Evolutionary conservation across 768 basidiomycete genomes (phyloP), one percentile per base, ranked within the genome.

Genomic region (Leccinellum albellum): DNA sequence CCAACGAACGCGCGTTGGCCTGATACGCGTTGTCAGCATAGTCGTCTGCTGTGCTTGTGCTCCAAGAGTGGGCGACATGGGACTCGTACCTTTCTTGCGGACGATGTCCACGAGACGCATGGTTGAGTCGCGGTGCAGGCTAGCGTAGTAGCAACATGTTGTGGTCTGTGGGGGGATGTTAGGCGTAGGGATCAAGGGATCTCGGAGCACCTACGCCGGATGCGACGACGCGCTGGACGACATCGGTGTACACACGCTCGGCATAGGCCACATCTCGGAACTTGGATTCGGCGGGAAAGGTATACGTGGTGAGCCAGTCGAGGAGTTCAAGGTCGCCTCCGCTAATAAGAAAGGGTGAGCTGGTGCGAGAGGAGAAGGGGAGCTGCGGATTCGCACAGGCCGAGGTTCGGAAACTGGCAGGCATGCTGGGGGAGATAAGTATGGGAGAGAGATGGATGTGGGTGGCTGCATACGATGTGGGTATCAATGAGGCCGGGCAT

Each of bases 401-500:
- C 77, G 8, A 78, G 62, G 61, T 75, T 78, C 17, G 76, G 75
- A 60, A 78, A 78, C 58, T 83, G 82, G 60, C 59, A 66, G 15
- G 66, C 70, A 51, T 73, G 74, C 72, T 76, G 49, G 20, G 48
- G 32, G 21, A 26, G 52, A 24, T 57, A 58, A 57, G 51, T 1
- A 21, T 13, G 47, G 50, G 21, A 4, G 23, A 10, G 24, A 17
- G 14, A 15, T 3, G 35, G 23, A 23, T 3, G 9, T 37, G 37
- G 8, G 9, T 24, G 9, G 26, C 15, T 31, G 70, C 87, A 68
- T 67, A 94, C 94, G 32, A 88, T 91, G 73, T 96, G 94, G 29
- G 94, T 96, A 76, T 97, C 94, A 53, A 95, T 76, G 69, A 96
- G 84, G 4, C 94, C 94, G 6, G 94, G 94, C 66, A 92, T 82